Percentiles rank a stretch among this genome's conserved stretches.
These are phyloP conservation scores for Solanum sejunctum DNA, from an alignment of 257 asterid species.

Conservation along the genomic window DNA sequence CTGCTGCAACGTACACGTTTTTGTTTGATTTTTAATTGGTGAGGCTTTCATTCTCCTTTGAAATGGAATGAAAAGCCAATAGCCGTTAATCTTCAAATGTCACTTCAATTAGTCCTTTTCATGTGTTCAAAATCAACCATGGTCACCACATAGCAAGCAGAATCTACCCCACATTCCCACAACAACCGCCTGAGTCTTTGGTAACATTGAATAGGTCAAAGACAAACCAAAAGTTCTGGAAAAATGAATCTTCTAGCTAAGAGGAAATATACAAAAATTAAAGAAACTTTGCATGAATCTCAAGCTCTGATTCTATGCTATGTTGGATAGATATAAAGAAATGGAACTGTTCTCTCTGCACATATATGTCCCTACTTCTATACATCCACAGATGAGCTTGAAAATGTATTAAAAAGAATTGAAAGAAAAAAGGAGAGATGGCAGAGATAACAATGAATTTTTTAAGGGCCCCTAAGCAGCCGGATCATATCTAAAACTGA, in stretches of 20 bases:
- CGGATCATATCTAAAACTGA: slow-evolving; percentile 3
- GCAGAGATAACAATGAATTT: not conserved
- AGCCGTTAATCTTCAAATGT: not conserved
- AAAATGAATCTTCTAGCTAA: not conserved
- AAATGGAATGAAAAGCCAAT: not conserved
- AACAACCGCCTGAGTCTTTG: not conserved
- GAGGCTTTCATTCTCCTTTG: not conserved
- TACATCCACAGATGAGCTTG: slow-evolving; percentile 17
- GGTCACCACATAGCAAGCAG: not conserved
- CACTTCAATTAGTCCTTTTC: not conserved
- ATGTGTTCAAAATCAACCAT: not conserved
- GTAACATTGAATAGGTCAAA: not conserved
- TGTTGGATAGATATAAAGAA: not conserved
- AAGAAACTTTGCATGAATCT: not conserved
- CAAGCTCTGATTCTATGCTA: not conserved
- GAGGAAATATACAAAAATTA: not conserved
- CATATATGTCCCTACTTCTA: slow-evolving; percentile 1
- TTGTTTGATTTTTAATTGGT: not conserved
- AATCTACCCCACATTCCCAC: not conserved
- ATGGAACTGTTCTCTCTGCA: not conserved
- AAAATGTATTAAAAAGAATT: not conserved
- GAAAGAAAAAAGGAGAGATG: not conserved
- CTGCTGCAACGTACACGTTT: not conserved
- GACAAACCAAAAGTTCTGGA: not conserved
- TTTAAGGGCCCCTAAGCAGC: not conserved